Conservation (phyloP, 345 rosid species). For the Boechera stricta region DNA sequence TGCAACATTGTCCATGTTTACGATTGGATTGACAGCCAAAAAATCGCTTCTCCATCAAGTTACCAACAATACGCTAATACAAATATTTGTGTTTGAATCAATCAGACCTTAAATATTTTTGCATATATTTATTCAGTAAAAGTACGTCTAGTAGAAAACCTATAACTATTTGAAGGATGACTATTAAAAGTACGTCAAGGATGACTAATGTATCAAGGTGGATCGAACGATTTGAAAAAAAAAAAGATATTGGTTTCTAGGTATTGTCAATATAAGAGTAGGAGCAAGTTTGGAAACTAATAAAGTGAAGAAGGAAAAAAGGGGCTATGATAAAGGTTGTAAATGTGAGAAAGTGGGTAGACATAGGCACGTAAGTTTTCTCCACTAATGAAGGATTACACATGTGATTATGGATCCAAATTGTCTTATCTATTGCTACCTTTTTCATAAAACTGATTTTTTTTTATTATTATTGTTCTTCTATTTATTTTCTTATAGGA, state of each 20-base stretch:
- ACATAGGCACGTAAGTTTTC: conserved; percentile 48
- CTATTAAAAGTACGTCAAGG: neutral
- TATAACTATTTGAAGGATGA: too few species aligned
- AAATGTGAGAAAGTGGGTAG: conserved; percentile 44
- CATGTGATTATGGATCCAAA: conserved; percentile 60
- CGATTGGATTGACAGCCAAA: too few species aligned
- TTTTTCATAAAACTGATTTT: neutral
- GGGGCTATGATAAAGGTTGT: conserved; percentile 22
- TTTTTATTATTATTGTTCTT: neutral
- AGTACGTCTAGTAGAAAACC: too few species aligned
- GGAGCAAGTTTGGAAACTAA: conserved; percentile 8
- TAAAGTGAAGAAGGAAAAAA: neutral
- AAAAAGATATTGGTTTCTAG: neutral
- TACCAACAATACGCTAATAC: too few species aligned
- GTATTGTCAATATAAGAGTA: neutral
- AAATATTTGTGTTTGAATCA: too few species aligned
- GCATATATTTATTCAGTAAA: too few species aligned
- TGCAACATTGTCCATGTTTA: too few species aligned
- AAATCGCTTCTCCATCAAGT: too few species aligned
- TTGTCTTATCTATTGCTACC: conserved; percentile 36
- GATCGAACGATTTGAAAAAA: neutral
- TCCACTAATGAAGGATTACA: conserved; percentile 72
- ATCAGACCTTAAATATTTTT: too few species aligned
- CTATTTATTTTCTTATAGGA: neutral
- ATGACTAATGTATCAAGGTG: neutral